Percentiles rank a stretch among this genome's conserved stretches.
These are phyloP conservation scores for Dendrothele bispora DNA, from an alignment of 768 basidiomycete genomes.

Conservation along the genomic window DNA sequence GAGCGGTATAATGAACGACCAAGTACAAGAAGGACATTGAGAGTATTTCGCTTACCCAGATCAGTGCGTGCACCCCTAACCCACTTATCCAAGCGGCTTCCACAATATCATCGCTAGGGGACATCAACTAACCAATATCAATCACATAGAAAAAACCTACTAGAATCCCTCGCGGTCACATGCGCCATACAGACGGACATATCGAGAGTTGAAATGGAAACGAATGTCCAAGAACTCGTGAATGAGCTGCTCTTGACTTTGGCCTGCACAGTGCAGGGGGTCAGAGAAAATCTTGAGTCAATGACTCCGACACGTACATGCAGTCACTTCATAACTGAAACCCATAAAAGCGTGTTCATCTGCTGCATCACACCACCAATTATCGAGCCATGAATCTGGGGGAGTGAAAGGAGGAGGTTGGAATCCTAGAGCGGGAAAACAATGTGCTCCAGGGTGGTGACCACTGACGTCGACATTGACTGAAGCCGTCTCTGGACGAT, in stretches of 20 bases:
- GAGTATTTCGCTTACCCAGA: constrained; percentile 54
- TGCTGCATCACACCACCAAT: constrained; percentile 63
- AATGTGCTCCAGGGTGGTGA: not conserved
- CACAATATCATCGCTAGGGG: constrained; percentile 54
- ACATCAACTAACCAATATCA: constrained; percentile 24
- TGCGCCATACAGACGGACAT: constrained; percentile 55
- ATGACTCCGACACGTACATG: constrained; percentile 41
- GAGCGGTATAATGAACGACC: constrained; percentile 1
- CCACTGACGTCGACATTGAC: no score
- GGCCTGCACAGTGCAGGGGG: constrained; percentile 39
- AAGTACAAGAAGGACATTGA: not conserved
- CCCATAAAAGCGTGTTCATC: constrained; percentile 77
- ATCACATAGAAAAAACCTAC: constrained; percentile 25
- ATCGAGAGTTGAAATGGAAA: constrained; percentile 57
- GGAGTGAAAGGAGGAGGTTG: constrained; percentile 53
- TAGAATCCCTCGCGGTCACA: constrained; percentile 49
- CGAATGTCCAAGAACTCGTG: constrained; percentile 62
- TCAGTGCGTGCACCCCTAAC: constrained; percentile 71
- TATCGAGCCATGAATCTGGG: constrained; percentile 26
- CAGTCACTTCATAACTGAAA: constrained; percentile 72
- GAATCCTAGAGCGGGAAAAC: constrained; percentile 31
- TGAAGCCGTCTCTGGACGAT: not conserved
- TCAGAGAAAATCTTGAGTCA: not conserved
- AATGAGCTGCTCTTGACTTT: constrained; percentile 48
- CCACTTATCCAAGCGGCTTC: constrained; percentile 65